Conservation (phyloP, 139 green algal genomes). For the Chlorella vulgaris region DNA sequence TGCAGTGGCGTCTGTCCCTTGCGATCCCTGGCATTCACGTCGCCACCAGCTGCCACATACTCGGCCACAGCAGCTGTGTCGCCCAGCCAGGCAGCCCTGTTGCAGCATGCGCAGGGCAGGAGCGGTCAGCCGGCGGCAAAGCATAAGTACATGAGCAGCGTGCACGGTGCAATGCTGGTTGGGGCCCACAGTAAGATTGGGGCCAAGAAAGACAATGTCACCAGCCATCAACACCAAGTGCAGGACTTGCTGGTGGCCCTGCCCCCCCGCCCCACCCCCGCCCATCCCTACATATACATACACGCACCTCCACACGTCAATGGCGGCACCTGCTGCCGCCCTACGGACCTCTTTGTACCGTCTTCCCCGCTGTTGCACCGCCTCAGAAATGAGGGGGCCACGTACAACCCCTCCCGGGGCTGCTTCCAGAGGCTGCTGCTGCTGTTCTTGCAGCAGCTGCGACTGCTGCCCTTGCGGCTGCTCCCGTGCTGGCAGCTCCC, state of each 20-base stretch:
- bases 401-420: background rate
- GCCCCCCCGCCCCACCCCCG: too few species aligned
- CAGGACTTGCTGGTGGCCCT: background rate
- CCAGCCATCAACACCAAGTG: too few species aligned
- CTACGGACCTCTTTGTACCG: conserved; percentile 4
- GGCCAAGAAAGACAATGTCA: too few species aligned
- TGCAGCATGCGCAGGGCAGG: background rate
- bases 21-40: conserved; percentile 9
- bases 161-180: too few species aligned
- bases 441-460: background rate
- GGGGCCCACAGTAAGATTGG: too few species aligned
- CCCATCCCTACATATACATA: too few species aligned
- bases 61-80: conserved; percentile 1
- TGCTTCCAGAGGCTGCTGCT: background rate
- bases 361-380: background rate
- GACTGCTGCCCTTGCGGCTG: background rate
- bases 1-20: conserved; percentile 30
- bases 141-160: too few species aligned
- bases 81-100: conserved; percentile 38
- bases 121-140: background rate
- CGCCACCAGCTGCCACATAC: conserved; percentile 23
- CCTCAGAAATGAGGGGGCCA: background rate
- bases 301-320: conserved; percentile 45
- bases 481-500: background rate
- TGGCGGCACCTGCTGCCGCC: background rate